Evolutionary conservation across 2,329 filamentous ascomycete species (phyloP), one percentile per base, ranked within the genome.

Genomic region (Fusarium chuoi): DNA sequence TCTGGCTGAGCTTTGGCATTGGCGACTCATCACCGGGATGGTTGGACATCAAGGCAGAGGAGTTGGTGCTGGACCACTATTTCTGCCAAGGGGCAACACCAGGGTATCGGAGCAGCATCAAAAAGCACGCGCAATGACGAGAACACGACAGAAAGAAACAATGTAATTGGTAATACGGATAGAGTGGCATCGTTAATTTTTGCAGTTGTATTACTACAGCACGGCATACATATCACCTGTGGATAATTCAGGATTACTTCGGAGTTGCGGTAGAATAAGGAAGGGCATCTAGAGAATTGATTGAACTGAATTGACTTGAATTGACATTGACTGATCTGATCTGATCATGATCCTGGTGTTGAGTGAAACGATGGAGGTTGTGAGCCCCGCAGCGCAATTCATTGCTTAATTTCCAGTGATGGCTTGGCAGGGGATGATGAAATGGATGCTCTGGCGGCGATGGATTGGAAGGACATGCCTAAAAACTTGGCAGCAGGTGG

Each of bases 1-100:
- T 76, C 48, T 71, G 69, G 74, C 63, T 76, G 51, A 76, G 74
- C 61, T 76, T 76, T 39, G 74, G 74, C n/a, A 76, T 76, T 10
- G 65, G 71, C 20, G 74, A 76, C 44, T 70, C 74, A 3, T 62
- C 71, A 17, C 74, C 74, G 2, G 74, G 74, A 14, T 76, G 74
- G 74, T 26, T 76, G 48, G 74, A 76, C 35, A 63, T 76, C 44
- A 62, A 70, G 51, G 74, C 74, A 18, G 73, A 70, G 46, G 74
- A 76, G 57, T 35, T 76, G 51, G 52, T 76, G 18, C 22, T 54
- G 48, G 74, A 76, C 57, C 74, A 76, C 52, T 73, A 76, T 52
- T 64, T 75, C 54, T 76, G 74, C 44, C 35, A 73, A 44, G 65
- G 38, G 9, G 71, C 74, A 24, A 52, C 69, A 30, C 39, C 62